phyloP scores from a whole-genome alignment of 495 filamentous ascomycete genomes.

The Patellaria atrata region DNA sequence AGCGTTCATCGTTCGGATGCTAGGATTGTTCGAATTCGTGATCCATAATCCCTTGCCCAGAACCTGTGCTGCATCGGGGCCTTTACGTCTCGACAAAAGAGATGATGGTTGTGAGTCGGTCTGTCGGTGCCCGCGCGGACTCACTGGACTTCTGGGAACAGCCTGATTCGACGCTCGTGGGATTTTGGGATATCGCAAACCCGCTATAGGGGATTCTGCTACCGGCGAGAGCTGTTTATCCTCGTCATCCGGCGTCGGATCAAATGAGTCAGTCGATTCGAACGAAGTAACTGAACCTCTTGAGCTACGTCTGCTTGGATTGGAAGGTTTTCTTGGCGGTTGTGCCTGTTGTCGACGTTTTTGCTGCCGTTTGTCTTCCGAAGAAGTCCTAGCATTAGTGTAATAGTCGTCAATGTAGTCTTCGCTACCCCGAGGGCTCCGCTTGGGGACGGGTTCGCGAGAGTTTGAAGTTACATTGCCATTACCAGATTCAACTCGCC shows the following conservation, averaged over 20 bases:
- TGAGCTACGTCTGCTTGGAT: conserved; percentile 14
- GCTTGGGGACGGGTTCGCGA: too few relatives aligned
- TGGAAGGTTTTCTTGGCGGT: too few relatives aligned
- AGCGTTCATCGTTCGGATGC: too few relatives aligned
- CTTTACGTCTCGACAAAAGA: conserved; percentile 21
- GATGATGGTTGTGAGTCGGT: conserved; percentile 8
- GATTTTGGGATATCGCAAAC: conserved; percentile 27
- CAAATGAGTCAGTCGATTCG: conserved; percentile 23
- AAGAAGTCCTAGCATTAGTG: too few relatives aligned
- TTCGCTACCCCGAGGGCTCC: too few relatives aligned
- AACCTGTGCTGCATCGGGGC: conserved; percentile 14
- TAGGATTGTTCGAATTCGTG: conserved; percentile 10
- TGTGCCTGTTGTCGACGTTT: too few relatives aligned
- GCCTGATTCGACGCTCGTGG: conserved; percentile 26
- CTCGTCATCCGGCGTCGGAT: conserved; percentile 26
- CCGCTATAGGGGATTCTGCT: conserved; percentile 25
- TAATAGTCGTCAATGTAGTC: too few relatives aligned
- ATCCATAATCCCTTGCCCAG: conserved; percentile 19
- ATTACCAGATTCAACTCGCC: too few relatives aligned
- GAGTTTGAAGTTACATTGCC: too few relatives aligned
- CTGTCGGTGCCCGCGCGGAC: conserved; percentile 7
- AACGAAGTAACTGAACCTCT: conserved; percentile 26
- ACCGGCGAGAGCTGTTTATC: conserved; percentile 27
- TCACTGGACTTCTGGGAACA: conserved; percentile 23
- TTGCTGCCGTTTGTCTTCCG: too few relatives aligned